phyloP scores from a whole-genome alignment of 1,284 basidiomycete genomes.

The Ganoderma boninense region DNA sequence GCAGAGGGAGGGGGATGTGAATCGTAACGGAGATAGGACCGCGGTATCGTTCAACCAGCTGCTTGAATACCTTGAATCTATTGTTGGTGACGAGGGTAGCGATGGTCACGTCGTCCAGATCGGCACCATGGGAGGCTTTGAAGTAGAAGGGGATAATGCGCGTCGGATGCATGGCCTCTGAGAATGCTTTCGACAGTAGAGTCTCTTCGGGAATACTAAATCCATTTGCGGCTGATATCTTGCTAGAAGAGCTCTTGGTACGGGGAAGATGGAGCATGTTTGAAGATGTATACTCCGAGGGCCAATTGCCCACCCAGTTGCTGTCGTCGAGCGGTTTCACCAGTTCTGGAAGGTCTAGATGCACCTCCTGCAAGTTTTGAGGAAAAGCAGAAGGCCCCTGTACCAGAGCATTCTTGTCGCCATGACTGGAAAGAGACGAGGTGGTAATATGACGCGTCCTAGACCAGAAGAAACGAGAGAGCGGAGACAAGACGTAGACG shows the following conservation, averaged over 20 bases:
- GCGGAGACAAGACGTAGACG: constrained; percentile 20
- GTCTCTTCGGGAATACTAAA: constrained; percentile 35
- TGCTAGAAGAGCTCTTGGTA: constrained; percentile 3
- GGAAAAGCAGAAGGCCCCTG: constrained; percentile 3
- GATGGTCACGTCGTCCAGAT: constrained; percentile 78
- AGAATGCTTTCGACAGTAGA: constrained; percentile 70
- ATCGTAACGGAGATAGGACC: constrained; percentile 87
- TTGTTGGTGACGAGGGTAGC: constrained; percentile 86
- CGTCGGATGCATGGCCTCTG: constrained; percentile 71
- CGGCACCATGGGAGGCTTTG: constrained; percentile 59
- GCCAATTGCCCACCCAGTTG: constrained; percentile 26
- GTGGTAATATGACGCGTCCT: not conserved
- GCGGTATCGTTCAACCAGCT: constrained; percentile 75
- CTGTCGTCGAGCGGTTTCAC: constrained; percentile 21
- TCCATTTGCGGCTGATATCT: constrained; percentile 1
- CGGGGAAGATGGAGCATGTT: constrained; percentile 19
- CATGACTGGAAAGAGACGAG: not conserved
- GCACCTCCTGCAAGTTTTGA: constrained; percentile 9
- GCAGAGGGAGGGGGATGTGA: constrained; percentile 59
- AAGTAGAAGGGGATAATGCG: constrained; percentile 85
- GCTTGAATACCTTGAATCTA: constrained; percentile 74
- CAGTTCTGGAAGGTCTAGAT: constrained; percentile 12
- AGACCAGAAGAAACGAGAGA: constrained; percentile 1
- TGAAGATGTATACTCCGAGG: constrained; percentile 22
- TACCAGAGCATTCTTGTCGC: not conserved